Conservation (phyloP, 306 rosid species). For the Vicia villosa region DNA sequence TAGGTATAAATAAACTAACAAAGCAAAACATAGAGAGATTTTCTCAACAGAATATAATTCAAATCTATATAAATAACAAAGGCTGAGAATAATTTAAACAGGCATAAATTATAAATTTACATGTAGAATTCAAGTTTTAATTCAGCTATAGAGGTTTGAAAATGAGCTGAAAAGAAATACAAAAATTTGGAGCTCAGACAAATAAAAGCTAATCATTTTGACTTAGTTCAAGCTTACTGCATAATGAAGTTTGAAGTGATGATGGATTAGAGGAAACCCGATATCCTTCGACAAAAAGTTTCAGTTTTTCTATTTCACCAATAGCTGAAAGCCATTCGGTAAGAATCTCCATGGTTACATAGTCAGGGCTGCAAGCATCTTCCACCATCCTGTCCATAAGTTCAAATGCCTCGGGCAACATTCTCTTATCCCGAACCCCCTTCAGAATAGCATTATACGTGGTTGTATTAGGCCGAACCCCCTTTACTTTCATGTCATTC, state of each 20-base stretch:
- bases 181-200: constrained; percentile 15
- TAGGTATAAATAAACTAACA: too few relatives aligned
- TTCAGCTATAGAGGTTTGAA: not conserved
- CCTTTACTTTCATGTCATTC: constrained; percentile 61
- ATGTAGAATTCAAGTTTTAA: constrained; percentile 10
- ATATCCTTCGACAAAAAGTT: constrained; percentile 49
- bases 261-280: constrained; percentile 27
- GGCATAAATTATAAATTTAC: constrained; percentile 6
- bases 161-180: not conserved
- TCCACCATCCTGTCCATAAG: constrained; percentile 71
- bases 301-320: constrained; percentile 55
- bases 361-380: constrained; percentile 68
- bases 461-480: constrained; percentile 57
- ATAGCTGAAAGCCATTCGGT: constrained; percentile 72
- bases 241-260: constrained; percentile 9
- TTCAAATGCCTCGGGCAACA: constrained; percentile 55
- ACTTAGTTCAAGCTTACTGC: constrained; percentile 14
- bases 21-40: too few relatives aligned
- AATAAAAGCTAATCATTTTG: constrained; percentile 10
- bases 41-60: too few relatives aligned
- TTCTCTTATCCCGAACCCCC: constrained; percentile 50
- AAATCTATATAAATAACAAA: too few relatives aligned
- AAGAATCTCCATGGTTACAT: constrained; percentile 71
- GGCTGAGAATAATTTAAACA: not conserved
- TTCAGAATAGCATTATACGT: constrained; percentile 71